Percentiles rank a stretch among this genome's conserved stretches.
Conservation (phyloP, 495 filamentous ascomycete species). For the Penicillium ochrochloron region DNA sequence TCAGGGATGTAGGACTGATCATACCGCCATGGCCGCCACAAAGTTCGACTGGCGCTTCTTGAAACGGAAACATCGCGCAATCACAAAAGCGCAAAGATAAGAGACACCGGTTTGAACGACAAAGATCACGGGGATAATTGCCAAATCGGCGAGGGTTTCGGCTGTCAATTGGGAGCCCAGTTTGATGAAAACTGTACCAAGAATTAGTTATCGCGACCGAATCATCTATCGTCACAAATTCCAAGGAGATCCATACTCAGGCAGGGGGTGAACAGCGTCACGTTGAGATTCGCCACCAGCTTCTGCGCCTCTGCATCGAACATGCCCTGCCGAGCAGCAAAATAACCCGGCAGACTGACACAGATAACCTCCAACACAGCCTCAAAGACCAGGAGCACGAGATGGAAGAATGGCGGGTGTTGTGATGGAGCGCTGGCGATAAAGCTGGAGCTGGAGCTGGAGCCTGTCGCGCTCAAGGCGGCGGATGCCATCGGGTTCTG, state of each 20-base stretch:
- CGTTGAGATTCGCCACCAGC: constrained; percentile 93
- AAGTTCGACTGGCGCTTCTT: constrained; percentile 87
- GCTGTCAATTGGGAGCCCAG: constrained; percentile 93
- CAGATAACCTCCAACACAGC: constrained; percentile 96
- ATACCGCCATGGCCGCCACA: constrained; percentile 91
- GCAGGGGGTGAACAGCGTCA: constrained; percentile 92
- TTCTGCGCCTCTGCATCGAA: constrained; percentile 95
- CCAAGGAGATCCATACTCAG: constrained; percentile 67
- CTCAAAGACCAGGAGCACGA: constrained; percentile 90
- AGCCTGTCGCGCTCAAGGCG: constrained; percentile 34
- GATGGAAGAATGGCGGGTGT: constrained; percentile 71
- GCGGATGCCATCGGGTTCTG: constrained; percentile 41
- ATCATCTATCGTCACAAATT: background rate
- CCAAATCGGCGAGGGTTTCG: constrained; percentile 85
- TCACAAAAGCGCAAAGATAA: constrained; percentile 69
- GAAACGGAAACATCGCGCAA: constrained; percentile 78
- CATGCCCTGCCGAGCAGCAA: constrained; percentile 85
- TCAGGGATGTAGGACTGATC: constrained; percentile 22
- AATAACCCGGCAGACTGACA: constrained; percentile 93
- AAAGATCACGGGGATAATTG: constrained; percentile 93
- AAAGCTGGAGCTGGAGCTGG: background rate
- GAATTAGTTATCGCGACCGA: background rate
- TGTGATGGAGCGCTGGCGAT: constrained; percentile 43
- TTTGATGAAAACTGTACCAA: constrained; percentile 84
- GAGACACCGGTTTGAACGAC: constrained; percentile 83